Percentiles rank a stretch among this genome's conserved stretches.
Conservation (phyloP, 345 rosid genomes). For the Populus pruinosa region DNA sequence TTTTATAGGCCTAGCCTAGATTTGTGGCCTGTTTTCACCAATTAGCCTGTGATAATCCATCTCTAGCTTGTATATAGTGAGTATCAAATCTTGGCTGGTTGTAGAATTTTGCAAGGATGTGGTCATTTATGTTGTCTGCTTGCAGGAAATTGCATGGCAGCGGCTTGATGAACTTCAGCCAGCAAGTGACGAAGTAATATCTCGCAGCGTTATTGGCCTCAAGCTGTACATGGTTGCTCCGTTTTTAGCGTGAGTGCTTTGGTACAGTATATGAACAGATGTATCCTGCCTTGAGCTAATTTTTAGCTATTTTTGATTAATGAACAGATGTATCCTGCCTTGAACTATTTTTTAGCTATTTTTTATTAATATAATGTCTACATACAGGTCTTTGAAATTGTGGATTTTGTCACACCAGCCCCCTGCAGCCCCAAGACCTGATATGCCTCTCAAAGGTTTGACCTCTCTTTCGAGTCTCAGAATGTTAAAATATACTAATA, state of each 20-base stretch:
- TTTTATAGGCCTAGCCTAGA: not conserved
- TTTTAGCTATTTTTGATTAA: not conserved
- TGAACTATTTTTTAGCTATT: not conserved
- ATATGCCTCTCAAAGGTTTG: slow-evolving; percentile 66
- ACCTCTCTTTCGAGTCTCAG: not conserved
- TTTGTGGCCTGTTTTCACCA: not conserved
- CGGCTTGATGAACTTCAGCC: slow-evolving; percentile 83
- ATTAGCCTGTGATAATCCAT: not conserved
- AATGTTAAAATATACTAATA: not conserved
- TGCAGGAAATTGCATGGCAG: slow-evolving; percentile 97
- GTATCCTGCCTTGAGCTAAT: not conserved
- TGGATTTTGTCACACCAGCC: slow-evolving; percentile 73
- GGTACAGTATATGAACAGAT: not conserved
- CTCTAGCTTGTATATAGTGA: not conserved
- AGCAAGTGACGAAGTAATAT: slow-evolving; percentile 69
- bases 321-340: not conserved
- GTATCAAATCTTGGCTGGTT: not conserved
- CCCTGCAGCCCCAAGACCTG: slow-evolving; percentile 51
- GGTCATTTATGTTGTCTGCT: slow-evolving; percentile 11
- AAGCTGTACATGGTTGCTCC: slow-evolving; percentile 99
- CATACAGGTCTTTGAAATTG: slow-evolving; percentile 61
- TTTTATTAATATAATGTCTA: slow-evolving; percentile 8
- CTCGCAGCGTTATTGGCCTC: slow-evolving; percentile 78
- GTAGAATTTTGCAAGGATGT: not conserved
- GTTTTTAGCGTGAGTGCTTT: slow-evolving; percentile 66